A percentile compares a stretch with the other conserved stretches of the same genome.
Evolutionary conservation across 2,329 filamentous ascomycete species (phyloP).

Genomic region (Aspergillus unguis): DNA sequence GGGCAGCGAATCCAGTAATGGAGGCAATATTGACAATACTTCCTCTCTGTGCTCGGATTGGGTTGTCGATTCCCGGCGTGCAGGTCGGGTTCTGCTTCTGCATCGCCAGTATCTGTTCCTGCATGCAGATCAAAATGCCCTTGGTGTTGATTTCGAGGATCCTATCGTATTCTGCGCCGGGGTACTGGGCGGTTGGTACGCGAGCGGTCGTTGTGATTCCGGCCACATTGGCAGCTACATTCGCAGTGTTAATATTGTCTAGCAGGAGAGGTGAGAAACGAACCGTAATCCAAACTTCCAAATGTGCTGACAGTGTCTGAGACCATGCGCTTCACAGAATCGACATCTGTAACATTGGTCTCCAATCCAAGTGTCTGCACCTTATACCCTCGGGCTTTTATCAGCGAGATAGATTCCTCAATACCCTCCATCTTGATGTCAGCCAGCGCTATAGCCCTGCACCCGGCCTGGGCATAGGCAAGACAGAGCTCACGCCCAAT

Average conservation of each 20-base stretch:
- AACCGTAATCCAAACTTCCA: not conserved
- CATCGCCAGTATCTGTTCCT: not conserved
- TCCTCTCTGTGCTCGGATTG: conserved; percentile 3
- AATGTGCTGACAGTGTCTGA: not conserved
- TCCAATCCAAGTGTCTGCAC: not conserved
- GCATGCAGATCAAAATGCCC: not conserved
- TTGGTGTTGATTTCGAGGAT: not conserved
- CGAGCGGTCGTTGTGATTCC: not conserved
- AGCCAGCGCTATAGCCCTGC: not conserved
- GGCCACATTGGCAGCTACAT: not conserved
- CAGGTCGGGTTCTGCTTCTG: not conserved
- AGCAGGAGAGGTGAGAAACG: not conserved
- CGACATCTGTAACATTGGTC: not conserved
- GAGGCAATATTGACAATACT: conserved; percentile 45
- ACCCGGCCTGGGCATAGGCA: not conserved
- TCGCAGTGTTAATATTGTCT: not conserved
- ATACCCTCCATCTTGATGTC: not conserved
- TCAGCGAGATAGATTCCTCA: not conserved
- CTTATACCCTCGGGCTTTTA: not conserved
- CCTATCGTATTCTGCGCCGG: not conserved
- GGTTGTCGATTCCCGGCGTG: not conserved
- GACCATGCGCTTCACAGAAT: not conserved
- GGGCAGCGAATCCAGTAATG: conserved; percentile 35
- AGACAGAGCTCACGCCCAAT: not conserved
- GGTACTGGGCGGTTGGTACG: not conserved